Evolutionary conservation across 1,139 yeast genomes (phyloP).

Genomic region (Debaryomycetaceae sp.): DNA sequence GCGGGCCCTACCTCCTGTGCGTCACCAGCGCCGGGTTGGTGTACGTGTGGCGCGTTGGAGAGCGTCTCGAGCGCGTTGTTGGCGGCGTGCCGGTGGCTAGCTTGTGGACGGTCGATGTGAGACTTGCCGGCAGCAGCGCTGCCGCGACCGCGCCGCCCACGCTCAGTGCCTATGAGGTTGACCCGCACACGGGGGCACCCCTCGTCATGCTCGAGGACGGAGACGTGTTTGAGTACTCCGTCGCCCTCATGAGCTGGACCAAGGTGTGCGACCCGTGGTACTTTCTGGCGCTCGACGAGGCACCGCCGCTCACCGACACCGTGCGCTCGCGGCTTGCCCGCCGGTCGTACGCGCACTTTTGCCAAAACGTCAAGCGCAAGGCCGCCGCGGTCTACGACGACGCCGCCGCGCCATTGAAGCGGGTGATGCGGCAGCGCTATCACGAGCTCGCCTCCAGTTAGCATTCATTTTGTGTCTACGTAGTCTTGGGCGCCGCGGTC

Average conservation of each 20-base stretch:
- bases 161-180: constrained; percentile 28
- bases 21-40: constrained; percentile 46
- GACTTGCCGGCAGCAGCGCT: constrained; percentile 6
- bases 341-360: too few relatives aligned
- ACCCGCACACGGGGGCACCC: constrained; percentile 37
- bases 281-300: too few relatives aligned
- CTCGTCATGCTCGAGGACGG: constrained; percentile 29
- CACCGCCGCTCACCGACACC: too few relatives aligned
- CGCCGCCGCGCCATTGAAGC: too few relatives aligned
- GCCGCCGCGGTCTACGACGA: too few relatives aligned
- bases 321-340: too few relatives aligned
- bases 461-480: too few relatives aligned
- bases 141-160: constrained; percentile 14
- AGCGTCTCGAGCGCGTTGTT: constrained; percentile 28
- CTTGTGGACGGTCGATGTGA: constrained; percentile 30
- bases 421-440: too few relatives aligned
- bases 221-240: constrained; percentile 36
- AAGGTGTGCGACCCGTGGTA: constrained; percentile 49
- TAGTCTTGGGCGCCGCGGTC: too few relatives aligned
- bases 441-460: too few relatives aligned
- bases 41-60: constrained; percentile 42
- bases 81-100: constrained; percentile 50
- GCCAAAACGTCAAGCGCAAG: too few relatives aligned
- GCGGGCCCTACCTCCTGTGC: constrained; percentile 50
- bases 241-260: constrained; percentile 42